phyloP scores from a whole-genome alignment of 2,329 filamentous ascomycete genomes.

The Fusarium dlaminii region DNA sequence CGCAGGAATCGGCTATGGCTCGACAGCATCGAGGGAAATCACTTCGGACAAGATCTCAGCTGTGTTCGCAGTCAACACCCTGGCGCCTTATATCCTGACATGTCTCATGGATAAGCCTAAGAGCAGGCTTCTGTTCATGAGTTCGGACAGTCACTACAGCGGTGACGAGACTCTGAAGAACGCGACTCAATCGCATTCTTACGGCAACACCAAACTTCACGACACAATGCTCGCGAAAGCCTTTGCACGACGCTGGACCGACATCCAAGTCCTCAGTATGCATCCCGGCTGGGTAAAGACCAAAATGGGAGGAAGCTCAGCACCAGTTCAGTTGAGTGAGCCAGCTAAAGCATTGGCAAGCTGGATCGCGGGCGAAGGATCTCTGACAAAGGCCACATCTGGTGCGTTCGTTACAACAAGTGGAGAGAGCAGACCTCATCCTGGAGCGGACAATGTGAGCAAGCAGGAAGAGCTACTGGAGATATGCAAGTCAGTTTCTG shows the following conservation, averaged over 20 bases:
- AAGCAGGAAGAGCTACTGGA: constrained; percentile 29
- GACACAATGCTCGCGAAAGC: constrained; percentile 35
- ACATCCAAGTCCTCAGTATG: constrained; percentile 32
- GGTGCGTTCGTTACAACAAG: constrained; percentile 27
- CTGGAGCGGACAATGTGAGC: constrained; percentile 14
- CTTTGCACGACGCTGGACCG: constrained; percentile 21
- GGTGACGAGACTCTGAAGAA: constrained; percentile 27
- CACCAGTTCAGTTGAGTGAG: constrained; percentile 6
- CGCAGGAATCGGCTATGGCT: constrained; percentile 33
- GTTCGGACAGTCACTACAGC: constrained; percentile 30
- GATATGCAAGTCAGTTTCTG: constrained; percentile 21
- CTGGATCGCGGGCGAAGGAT: constrained; percentile 26
- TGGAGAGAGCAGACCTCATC: constrained; percentile 14
- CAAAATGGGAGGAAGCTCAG: constrained; percentile 31
- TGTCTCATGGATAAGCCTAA: constrained; percentile 29
- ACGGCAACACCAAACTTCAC: constrained; percentile 33
- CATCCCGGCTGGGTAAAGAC: constrained; percentile 35
- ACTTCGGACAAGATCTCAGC: constrained; percentile 26
- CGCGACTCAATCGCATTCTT: constrained; percentile 24
- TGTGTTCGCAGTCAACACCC: constrained; percentile 32
- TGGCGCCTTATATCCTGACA: constrained; percentile 30
- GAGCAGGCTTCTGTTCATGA: constrained; percentile 25
- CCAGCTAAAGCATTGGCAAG: constrained; percentile 20
- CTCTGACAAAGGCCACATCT: neutral
- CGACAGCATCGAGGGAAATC: constrained; percentile 9